Conservation (phyloP, 257 asterid genomes). For the Voacanga thouarsii region DNA sequence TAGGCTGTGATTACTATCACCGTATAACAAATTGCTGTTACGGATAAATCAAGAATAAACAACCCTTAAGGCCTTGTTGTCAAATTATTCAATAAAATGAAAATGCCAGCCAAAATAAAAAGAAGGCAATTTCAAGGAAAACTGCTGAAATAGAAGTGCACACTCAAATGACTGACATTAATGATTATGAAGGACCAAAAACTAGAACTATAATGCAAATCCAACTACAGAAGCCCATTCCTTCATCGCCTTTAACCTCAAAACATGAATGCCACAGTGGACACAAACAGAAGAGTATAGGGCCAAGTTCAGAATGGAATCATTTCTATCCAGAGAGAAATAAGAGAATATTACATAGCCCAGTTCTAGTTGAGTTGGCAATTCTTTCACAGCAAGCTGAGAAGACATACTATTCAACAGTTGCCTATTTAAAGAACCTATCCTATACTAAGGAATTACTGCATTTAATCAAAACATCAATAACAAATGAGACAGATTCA, state of each 20-base stretch:
- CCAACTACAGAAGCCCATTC: not conserved
- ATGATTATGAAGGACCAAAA: not conserved
- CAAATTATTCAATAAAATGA: not conserved
- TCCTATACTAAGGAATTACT: too few relatives aligned
- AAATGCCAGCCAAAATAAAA: not conserved
- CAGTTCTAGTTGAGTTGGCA: too few relatives aligned
- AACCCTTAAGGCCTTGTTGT: not conserved
- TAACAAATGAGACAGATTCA: too few relatives aligned
- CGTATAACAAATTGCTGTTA: not conserved
- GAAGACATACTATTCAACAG: too few relatives aligned
- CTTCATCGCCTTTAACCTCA: not conserved
- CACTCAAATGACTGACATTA: not conserved
- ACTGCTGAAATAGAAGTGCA: not conserved
- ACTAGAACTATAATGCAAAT: not conserved
- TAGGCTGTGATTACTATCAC: not conserved
- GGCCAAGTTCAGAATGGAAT: too few relatives aligned
- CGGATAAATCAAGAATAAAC: not conserved
- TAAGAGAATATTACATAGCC: too few relatives aligned
- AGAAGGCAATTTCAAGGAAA: not conserved
- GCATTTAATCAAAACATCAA: too few relatives aligned
- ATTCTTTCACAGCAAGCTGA: too few relatives aligned
- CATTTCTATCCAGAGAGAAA: too few relatives aligned
- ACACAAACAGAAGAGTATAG: too few relatives aligned
- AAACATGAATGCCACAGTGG: too few relatives aligned
- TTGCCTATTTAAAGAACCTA: too few relatives aligned